These are phyloP conservation scores for Nakaseomyces sp. DNA, from an alignment of 1,139 yeast species.

Conservation along the genomic window DNA sequence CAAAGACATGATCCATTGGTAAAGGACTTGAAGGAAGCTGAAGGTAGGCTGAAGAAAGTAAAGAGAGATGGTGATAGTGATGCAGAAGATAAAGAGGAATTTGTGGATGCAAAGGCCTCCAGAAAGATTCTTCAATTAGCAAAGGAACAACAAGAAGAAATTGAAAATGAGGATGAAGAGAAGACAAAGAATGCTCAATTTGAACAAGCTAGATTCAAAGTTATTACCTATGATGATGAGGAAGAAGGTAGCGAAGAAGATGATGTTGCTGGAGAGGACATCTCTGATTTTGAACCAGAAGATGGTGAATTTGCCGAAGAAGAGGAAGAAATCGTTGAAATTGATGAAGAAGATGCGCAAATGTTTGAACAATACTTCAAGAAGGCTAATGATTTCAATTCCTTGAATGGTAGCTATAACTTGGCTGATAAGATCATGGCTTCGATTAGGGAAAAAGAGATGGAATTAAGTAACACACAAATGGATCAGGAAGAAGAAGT, in stretches of 20 bases:
- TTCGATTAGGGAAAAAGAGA: conserved; percentile 69
- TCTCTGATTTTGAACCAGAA: conserved; percentile 42
- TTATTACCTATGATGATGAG: conserved; percentile 20
- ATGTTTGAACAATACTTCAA: conserved; percentile 60
- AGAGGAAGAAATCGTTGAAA: conserved; percentile 49
- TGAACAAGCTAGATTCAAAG: conserved; percentile 21
- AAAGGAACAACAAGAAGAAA: conserved; percentile 83
- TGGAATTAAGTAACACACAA: conserved; percentile 19
- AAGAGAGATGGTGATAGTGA: conserved; percentile 32
- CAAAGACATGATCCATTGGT: conserved; percentile 70
- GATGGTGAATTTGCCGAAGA: conserved; percentile 42
- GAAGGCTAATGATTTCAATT: conserved; percentile 33
- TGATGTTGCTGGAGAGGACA: conserved; percentile 41
- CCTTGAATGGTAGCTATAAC: conserved; percentile 44
- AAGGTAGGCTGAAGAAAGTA: conserved; percentile 54
- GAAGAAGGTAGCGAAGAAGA: conserved; percentile 39
- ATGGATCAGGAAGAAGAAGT: conserved; percentile 21
- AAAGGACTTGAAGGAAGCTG: conserved; percentile 62
- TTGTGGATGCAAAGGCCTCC: conserved; percentile 72
- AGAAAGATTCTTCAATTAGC: conserved; percentile 84
- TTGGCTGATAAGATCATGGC: conserved; percentile 90
- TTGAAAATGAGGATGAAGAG: conserved; percentile 39
- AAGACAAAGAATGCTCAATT: conserved; percentile 17
- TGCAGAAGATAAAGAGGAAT: conserved; percentile 50
- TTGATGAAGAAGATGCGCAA: conserved; percentile 63